A percentile compares a stretch with the other conserved stretches of the same genome.
These are phyloP conservation scores for Ceratobasidium theobromae DNA, from an alignment of 1,284 basidiomycete genomes.

Conservation along the genomic window DNA sequence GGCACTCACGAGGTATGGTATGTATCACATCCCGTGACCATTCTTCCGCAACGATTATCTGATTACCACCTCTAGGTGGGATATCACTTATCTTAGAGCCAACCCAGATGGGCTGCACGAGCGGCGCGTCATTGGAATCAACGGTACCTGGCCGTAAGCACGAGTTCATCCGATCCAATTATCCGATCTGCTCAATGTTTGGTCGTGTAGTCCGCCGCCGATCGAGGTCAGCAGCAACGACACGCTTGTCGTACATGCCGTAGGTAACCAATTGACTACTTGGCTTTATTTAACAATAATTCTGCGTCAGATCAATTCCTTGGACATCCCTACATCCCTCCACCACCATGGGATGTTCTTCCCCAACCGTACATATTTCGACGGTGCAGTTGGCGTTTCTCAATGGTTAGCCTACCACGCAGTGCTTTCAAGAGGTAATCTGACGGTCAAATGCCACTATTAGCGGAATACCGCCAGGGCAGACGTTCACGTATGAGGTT, in stretches of 20 bases:
- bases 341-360: constrained; percentile 96
- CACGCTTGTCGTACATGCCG: constrained; percentile 70
- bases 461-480: constrained; percentile 80
- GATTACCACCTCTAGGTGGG: constrained; percentile 53
- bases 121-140: constrained; percentile 81
- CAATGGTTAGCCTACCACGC: constrained; percentile 64
- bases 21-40: background rate
- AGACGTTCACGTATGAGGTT: constrained; percentile 76
- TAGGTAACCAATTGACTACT: constrained; percentile 9
- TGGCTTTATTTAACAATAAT: background rate
- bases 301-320: constrained; percentile 53
- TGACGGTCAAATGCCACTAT: background rate
- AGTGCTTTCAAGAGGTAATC: background rate
- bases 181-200: background rate
- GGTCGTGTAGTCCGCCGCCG: constrained; percentile 67
- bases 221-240: constrained; percentile 73
- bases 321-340: constrained; percentile 63
- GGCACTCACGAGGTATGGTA: constrained; percentile 34
- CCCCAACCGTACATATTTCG: constrained; percentile 81
- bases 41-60: constrained; percentile 3
- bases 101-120: constrained; percentile 75
- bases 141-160: constrained; percentile 86
- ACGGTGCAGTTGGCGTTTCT: constrained; percentile 79
- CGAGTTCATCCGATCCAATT: constrained; percentile 8
- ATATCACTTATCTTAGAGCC: constrained; percentile 67